Conservation (phyloP, 768 basidiomycete species). For the Auriscalpium vulgare region DNA sequence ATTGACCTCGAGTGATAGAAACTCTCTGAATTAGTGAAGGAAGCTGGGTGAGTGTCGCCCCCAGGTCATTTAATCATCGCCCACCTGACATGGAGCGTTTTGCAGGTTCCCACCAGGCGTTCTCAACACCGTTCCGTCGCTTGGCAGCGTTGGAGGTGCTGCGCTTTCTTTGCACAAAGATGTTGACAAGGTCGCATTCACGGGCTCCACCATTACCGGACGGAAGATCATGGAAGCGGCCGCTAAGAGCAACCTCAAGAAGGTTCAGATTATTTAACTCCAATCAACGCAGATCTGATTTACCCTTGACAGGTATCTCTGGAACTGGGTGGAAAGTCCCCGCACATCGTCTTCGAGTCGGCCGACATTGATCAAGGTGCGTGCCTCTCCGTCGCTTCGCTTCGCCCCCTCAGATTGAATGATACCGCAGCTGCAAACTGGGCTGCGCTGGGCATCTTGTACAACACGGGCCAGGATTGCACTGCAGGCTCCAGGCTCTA, state of each 20-base stretch:
- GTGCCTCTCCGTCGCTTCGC: background rate
- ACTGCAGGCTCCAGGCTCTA: conserved; percentile 87
- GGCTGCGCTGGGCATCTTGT: conserved; percentile 80
- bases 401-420: background rate
- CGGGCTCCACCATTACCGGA: conserved; percentile 86
- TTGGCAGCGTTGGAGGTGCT: conserved; percentile 76
- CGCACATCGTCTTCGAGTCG: conserved; percentile 82
- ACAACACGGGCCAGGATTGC: conserved; percentile 90
- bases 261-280: conserved; percentile 34
- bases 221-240: conserved; percentile 88
- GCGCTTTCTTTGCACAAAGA: conserved; percentile 76
- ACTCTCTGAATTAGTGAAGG: conserved; percentile 72
- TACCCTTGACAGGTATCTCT: conserved; percentile 58
- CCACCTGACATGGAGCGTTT: conserved; percentile 7
- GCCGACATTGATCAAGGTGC: conserved; percentile 84
- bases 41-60: conserved; percentile 59
- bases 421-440: conserved; percentile 60
- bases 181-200: conserved; percentile 94
- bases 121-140: conserved; percentile 79
- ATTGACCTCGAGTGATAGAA: conserved; percentile 37
- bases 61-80: background rate
- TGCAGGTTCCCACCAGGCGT: conserved; percentile 84
- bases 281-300: background rate
- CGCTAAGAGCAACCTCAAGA: conserved; percentile 90
- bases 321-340: conserved; percentile 92